Conservation (phyloP, 2,329 filamentous ascomycete species). For the Ascochyta rabiei region DNA sequence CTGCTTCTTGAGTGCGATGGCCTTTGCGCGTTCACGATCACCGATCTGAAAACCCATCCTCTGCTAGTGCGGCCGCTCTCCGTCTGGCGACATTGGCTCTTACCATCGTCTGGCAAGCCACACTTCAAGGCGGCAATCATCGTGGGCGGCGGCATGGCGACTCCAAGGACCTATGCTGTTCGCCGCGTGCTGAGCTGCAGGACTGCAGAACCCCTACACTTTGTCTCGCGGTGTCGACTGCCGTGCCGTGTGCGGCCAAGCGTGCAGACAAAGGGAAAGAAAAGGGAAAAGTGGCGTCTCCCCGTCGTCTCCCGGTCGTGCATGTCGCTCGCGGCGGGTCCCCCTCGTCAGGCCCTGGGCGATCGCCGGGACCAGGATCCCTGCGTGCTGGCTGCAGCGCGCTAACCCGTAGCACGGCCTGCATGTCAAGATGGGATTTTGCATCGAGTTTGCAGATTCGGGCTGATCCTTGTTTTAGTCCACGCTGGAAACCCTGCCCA, state of each 20-base stretch:
- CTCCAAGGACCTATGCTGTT: neutral
- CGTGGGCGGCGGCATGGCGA: too few relatives aligned
- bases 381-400: slow-evolving; percentile 10
- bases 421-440: slow-evolving; percentile 22
- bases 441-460: slow-evolving; percentile 19
- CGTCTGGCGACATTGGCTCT: slow-evolving; percentile 7
- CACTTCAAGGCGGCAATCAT: too few relatives aligned
- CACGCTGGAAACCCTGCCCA: slow-evolving; percentile 3
- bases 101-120: neutral
- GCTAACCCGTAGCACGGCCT: slow-evolving; percentile 16
- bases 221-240: neutral
- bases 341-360: slow-evolving; percentile 17
- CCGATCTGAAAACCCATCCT: slow-evolving; percentile 13
- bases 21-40: neutral
- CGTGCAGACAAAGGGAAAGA: neutral
- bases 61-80: slow-evolving; percentile 14
- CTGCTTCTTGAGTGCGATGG: neutral
- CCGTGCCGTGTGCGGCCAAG: slow-evolving; percentile 2
- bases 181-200: neutral
- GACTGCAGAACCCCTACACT: too few relatives aligned
- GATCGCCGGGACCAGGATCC: slow-evolving; percentile 16
- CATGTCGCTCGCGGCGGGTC: slow-evolving; percentile 14
- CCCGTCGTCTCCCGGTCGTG: slow-evolving; percentile 14
- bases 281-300: too few relatives aligned
- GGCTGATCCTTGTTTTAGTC: slow-evolving; percentile 16